These are phyloP conservation scores for Pholiota conissans DNA, from an alignment of 768 basidiomycete genomes.

Conservation along the genomic window DNA sequence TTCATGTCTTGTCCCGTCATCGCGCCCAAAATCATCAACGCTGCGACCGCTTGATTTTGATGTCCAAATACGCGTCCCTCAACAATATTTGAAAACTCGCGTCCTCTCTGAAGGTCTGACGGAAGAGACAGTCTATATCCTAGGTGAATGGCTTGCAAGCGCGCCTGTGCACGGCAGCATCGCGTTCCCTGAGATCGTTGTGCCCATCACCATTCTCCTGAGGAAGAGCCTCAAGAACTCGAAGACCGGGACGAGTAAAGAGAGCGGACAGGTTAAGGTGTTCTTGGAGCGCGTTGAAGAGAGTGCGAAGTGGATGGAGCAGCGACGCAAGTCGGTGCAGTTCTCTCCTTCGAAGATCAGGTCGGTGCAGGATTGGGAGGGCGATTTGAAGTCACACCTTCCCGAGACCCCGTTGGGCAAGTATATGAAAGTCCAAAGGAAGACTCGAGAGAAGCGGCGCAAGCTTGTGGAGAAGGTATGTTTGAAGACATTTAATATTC, in stretches of 20 bases:
- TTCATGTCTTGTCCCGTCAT: constrained; percentile 63
- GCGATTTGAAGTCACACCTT: constrained; percentile 49
- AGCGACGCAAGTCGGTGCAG: constrained; percentile 62
- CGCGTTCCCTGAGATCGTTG: constrained; percentile 89
- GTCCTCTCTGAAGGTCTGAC: constrained; percentile 80
- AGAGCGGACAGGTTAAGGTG: constrained; percentile 63
- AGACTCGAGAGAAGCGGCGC: constrained; percentile 73
- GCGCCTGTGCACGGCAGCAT: constrained; percentile 76
- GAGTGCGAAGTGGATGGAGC: constrained; percentile 76
- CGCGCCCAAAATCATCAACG: constrained; percentile 81
- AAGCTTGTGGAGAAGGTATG: constrained; percentile 73
- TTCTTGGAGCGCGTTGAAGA: constrained; percentile 89
- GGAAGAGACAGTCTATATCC: constrained; percentile 78
- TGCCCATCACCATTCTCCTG: constrained; percentile 75
- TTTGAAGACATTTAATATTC: constrained; percentile 7
- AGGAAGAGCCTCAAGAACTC: constrained; percentile 73
- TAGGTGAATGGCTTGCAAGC: constrained; percentile 82
- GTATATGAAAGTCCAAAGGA: constrained; percentile 79
- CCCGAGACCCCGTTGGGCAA: constrained; percentile 78
- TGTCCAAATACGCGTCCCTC: constrained; percentile 81
- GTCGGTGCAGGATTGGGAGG: constrained; percentile 78
- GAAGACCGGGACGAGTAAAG: constrained; percentile 45
- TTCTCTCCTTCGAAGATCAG: constrained; percentile 74
- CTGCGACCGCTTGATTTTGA: constrained; percentile 90
- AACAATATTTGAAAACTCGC: constrained; percentile 85